Evolutionary conservation across 2,329 filamentous ascomycete species (phyloP), one percentile per base, ranked within the genome.

Genomic region (Neoascochyta sp.): DNA sequence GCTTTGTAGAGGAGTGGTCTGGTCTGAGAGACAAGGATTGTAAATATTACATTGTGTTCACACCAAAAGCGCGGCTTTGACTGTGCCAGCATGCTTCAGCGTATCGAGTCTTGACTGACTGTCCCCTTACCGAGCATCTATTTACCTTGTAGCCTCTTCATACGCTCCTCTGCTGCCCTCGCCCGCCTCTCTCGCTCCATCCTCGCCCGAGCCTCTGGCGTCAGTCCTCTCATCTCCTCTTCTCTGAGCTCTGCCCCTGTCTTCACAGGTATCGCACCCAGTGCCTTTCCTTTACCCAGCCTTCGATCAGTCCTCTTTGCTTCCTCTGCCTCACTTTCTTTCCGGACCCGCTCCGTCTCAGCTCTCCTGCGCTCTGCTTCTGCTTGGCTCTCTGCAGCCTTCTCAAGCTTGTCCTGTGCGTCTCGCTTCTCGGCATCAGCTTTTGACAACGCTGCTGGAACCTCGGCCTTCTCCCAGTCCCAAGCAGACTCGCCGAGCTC

Each of bases 131-230:
- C n/a, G n/a, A n/a, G n/a, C n/a, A n/a, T n/a, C n/a, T n/a, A n/a
- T n/a, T n/a, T n/a, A n/a, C n/a, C n/a, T n/a, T n/a, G n/a, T n/a
- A n/a, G n/a, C 52, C 74, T 73, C 64, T 75, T 80, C 37, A 95
- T 73, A 55, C 90, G 78, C 67, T 90, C 89, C 65, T 96, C 92
- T 0, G 89, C 90, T 7, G 92, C 92, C 50, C 90, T 78, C 4
- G 92, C 92, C 54, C 90, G 81, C 49, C 88, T 73, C 66, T 98
- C 92, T 47, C 92, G 73, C 62, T 96, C 92, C 31, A 96, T 63
- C 57, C 76, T 79, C 75, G 81, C 77, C 58, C 80, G 78, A 77
- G 92, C 89, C 66, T 96, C 90, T 0, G 86, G 81, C 22, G 86
- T 93, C 67, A 96, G 70, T 0, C 90, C 89, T 42, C 86, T 78